Evolutionary conservation across 2,329 filamentous ascomycete genomes (phyloP).

Genomic region (Sporothrix brunneoviolacea): DNA sequence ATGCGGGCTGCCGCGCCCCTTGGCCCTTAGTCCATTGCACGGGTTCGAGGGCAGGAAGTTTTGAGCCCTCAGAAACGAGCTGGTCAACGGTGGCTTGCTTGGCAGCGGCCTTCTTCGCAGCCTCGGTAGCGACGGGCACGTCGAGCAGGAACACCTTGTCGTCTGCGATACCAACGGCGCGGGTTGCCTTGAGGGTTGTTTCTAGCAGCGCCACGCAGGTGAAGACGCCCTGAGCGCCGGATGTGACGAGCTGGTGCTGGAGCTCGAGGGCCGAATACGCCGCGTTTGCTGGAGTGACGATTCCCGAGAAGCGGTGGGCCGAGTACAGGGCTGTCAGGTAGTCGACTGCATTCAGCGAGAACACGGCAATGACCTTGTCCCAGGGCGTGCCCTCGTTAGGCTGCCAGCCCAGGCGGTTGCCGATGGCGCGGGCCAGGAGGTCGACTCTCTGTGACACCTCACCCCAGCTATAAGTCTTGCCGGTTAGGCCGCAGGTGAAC

Average conservation of each 20-base stretch:
- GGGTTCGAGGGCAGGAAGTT: conserved; percentile 38
- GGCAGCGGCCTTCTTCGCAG: conserved; percentile 18
- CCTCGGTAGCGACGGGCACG: conserved; percentile 39
- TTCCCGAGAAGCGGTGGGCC: conserved; percentile 49
- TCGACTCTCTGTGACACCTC: conserved; percentile 16
- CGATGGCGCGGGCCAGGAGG: conserved; percentile 40
- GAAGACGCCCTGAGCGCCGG: conserved; percentile 59
- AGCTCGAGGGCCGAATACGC: conserved; percentile 61
- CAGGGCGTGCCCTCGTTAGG: conserved; percentile 64
- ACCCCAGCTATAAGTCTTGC: conserved; percentile 16
- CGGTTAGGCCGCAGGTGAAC: conserved; percentile 23
- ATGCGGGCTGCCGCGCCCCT: conserved; percentile 54
- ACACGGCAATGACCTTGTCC: conserved; percentile 69
- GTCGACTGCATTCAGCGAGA: conserved; percentile 65
- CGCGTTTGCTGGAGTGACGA: conserved; percentile 64
- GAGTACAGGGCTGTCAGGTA: conserved; percentile 48
- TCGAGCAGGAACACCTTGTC: conserved; percentile 60
- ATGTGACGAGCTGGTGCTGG: conserved; percentile 59
- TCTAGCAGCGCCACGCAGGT: conserved; percentile 60
- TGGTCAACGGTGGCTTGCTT: conserved; percentile 51
- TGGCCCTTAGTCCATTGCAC: conserved; percentile 49
- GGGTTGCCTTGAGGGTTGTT: conserved; percentile 55
- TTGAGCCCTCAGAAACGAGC: conserved; percentile 40
- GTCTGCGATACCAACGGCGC: conserved; percentile 52
- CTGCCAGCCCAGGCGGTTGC: conserved; percentile 62